phyloP scores from a whole-genome alignment of 306 rosid genomes.

The Canavalia ensiformis region DNA sequence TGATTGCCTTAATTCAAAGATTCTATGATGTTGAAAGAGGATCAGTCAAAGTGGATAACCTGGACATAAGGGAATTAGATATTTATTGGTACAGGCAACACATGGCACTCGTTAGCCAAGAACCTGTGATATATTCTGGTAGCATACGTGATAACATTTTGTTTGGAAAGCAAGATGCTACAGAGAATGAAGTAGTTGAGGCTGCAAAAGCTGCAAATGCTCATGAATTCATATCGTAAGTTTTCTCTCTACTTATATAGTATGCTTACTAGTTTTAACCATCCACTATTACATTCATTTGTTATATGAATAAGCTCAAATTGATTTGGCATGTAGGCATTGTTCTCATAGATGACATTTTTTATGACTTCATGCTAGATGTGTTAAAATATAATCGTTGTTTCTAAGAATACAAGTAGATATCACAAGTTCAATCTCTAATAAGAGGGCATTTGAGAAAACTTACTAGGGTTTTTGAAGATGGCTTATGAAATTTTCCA shows the following conservation, averaged over 20 bases:
- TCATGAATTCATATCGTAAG: conserved; percentile 95
- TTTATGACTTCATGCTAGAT: conserved; percentile 11
- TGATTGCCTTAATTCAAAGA: conserved; percentile 78
- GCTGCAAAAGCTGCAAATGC: conserved; percentile 91
- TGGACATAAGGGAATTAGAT: conserved; percentile 84
- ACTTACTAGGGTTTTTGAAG: no score
- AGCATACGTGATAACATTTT: conserved; percentile 75
- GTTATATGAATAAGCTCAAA: not conserved
- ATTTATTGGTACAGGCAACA: conserved; percentile 82
- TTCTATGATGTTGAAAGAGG: conserved; percentile 87
- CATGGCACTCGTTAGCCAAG: conserved; percentile 92
- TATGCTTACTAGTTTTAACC: conserved; percentile 1
- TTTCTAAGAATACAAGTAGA: not conserved
- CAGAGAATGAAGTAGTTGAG: conserved; percentile 79
- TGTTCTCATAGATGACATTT: not conserved
- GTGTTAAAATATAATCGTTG: not conserved
- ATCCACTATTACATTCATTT: not conserved
- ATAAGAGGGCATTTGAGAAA: not conserved
- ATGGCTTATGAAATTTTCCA: not conserved
- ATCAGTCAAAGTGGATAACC: conserved; percentile 74
- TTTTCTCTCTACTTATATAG: not conserved
- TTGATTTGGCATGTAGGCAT: conserved; percentile 1
- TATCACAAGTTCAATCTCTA: not conserved
- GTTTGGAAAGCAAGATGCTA: conserved; percentile 81
- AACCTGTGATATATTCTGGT: conserved; percentile 85